Percentiles rank a stretch among this genome's conserved stretches.
Evolutionary conservation across 495 filamentous ascomycete genomes (phyloP).

Genomic region (Aspergillus nanangensis): DNA sequence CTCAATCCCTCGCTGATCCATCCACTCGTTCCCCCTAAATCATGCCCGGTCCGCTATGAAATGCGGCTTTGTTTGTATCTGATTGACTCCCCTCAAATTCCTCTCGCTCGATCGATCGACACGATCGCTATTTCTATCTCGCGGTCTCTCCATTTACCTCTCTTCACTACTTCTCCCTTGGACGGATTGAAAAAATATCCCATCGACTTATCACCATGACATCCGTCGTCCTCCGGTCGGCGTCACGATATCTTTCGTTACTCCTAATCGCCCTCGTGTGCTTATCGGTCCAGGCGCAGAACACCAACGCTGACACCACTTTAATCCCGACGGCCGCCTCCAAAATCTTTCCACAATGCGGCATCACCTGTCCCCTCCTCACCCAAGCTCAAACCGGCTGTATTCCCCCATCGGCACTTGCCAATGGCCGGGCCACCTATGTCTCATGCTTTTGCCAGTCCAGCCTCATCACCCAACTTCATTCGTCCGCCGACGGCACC

Average conservation of each 20-base stretch:
- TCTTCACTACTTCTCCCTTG: too few species aligned
- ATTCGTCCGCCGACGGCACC: slow-evolving; percentile 25
- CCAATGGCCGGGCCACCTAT: slow-evolving; percentile 31
- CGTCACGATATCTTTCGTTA: neutral
- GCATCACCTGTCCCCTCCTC: slow-evolving; percentile 40
- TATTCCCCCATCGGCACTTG: slow-evolving; percentile 28
- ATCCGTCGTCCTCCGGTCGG: too few species aligned
- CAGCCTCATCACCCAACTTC: slow-evolving; percentile 32
- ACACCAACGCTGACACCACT: slow-evolving; percentile 19
- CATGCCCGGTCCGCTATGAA: too few species aligned
- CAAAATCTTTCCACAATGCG: slow-evolving; percentile 46
- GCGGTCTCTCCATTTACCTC: too few species aligned
- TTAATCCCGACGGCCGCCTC: slow-evolving; percentile 32
- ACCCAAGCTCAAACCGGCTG: slow-evolving; percentile 42
- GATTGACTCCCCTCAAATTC: too few species aligned
- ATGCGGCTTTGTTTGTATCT: too few species aligned
- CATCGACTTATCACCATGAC: too few species aligned
- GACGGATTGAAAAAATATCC: too few species aligned
- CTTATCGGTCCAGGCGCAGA: slow-evolving; percentile 17
- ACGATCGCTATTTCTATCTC: too few species aligned
- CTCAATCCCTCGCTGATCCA: too few species aligned
- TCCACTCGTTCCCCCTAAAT: too few species aligned
- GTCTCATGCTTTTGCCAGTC: slow-evolving; percentile 55
- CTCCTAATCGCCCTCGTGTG: slow-evolving; percentile 6
- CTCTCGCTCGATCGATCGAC: too few species aligned